These are phyloP conservation scores for Amylocarpus encephaloides DNA, from an alignment of 2,329 filamentous ascomycete genomes.

Conservation along the genomic window DNA sequence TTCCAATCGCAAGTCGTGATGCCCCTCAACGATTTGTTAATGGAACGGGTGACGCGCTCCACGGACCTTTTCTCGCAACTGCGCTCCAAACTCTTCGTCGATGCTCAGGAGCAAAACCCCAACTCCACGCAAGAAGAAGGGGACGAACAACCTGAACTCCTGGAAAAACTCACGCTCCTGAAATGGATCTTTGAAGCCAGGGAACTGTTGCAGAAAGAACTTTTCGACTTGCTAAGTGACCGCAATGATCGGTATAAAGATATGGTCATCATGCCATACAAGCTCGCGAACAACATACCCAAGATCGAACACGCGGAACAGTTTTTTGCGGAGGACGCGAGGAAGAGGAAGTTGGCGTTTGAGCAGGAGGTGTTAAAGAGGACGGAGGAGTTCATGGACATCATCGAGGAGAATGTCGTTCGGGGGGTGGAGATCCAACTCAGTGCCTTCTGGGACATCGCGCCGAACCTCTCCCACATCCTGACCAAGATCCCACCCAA, in stretches of 20 bases:
- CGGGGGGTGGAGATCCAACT: conserved; percentile 87
- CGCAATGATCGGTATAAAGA: conserved; percentile 82
- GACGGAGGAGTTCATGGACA: conserved; percentile 66
- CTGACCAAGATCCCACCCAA: conserved; percentile 71
- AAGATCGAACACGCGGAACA: conserved; percentile 72
- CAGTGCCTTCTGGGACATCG: conserved; percentile 96
- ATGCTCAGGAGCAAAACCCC: conserved; percentile 56
- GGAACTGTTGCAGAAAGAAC: conserved; percentile 78
- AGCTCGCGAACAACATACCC: conserved; percentile 64
- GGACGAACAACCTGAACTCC: conserved; percentile 85
- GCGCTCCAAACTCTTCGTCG: conserved; percentile 63
- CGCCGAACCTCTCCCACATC: conserved; percentile 70
- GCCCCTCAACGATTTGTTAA: conserved; percentile 75
- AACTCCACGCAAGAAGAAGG: conserved; percentile 91
- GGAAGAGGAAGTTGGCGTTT: conserved; percentile 63
- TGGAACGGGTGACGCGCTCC: conserved; percentile 65
- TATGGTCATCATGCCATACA: conserved; percentile 77
- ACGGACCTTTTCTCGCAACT: conserved; percentile 74
- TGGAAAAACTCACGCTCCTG: conserved; percentile 88
- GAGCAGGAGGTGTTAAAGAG: conserved; percentile 67
- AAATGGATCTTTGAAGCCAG: conserved; percentile 97
- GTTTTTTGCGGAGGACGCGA: conserved; percentile 77
- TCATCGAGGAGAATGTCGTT: conserved; percentile 78
- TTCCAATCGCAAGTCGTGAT: conserved; percentile 81
- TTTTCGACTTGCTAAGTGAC: conserved; percentile 78